Base-by-base conservation (phyloP, 805 yeast genomes). In the Ogataea pilisensis region DNA sequence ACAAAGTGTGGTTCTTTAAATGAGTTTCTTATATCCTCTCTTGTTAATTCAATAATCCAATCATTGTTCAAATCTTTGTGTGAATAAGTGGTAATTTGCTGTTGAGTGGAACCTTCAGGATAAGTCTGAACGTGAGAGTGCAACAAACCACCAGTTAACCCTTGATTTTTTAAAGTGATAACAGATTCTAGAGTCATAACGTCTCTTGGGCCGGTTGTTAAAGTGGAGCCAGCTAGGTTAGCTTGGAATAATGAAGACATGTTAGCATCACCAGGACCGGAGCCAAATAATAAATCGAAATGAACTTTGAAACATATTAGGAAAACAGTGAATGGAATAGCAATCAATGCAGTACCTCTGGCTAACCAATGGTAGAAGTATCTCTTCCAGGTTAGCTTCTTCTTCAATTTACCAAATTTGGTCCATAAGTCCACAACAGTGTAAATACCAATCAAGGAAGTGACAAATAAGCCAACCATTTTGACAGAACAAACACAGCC, bases 391-490 rank as follows among this genome's bases (percentile, higher is more conserved):
- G 74, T 52, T 49, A 84, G 58, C 11, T 72, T 56, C 17, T 53
- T 54, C 68, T 71, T 43, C 35, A 60, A 35, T 58, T 85, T 91
- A 49, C 90, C 95, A 54, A 88, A 76, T 85, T 93, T 55, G 80
- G 75, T 71, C 95, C 97, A 93, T 55, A 93, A 70, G 55, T 93
- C 97, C 39, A 79, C 83, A 30, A 86, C 71, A 18, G 96, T 89
- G 65, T 91, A 87, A 47, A 88, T 75, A 36, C 99, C 99, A 41
- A 93, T 89, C 48, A 89, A 68, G 14, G 88, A 64, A 42, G 95
- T 91, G 45, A 87, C 86, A 56, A 93, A 87, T 42, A 91, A 73
- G 54, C 99, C 99, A 43, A 93, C 98, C 96, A 90, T 88, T 66
- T 93, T 93, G 43, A 89, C 95, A 22, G 95, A 84, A 58, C 91